Base-by-base conservation (phyloP, 768 basidiomycete species). In the Mycena metata region DNA sequence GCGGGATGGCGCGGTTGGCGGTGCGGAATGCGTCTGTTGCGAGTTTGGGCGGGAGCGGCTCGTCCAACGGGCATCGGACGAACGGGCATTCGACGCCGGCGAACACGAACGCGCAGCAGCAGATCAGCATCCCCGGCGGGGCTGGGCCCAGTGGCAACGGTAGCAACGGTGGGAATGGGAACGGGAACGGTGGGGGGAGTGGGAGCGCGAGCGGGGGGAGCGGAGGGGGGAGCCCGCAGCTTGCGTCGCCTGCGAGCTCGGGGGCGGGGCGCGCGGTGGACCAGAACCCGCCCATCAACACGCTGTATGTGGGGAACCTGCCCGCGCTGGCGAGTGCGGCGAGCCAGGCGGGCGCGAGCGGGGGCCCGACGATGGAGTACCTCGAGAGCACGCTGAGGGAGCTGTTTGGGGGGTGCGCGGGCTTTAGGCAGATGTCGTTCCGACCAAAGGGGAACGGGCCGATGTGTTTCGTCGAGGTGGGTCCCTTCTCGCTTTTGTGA, bases 231-330 rank as follows among this genome's bases (percentile, higher is more conserved):
- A 94, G 93, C 17, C 93, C 93, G 5, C 91, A 93, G 74, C 76
- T 94, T 33, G 91, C 93, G 16, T 93, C 91, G 5, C 93, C 93
- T 50, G 88, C 88, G 54, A 65, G 63, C 36, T 92, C 91, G 23
- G 73, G 79, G 57, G 35, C 60, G 54, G 64, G 49, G 69, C 84
- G 82, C 46, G 81, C 83, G 30, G 82, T 90, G 41, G 97, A 99
- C 80, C 95, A 97, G 82, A 98, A 99, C 78, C 96, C 96, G 74
- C 96, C 96, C 88, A 98, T 98, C 80, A 98, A 98, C 76, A 99
- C 98, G 0, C 85, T 99, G n/a, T 99, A 99, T 76, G 96, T 99
- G n/a, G 98, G 98, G 50, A 98, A 98, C 74, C 81, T 99, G 66
- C 98, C 97, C 2, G 94, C 93, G 6, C 88, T 91, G 36, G 88